phyloP scores from a whole-genome alignment of 2,329 filamentous ascomycete genomes.

The Colletotrichum navitas region DNA sequence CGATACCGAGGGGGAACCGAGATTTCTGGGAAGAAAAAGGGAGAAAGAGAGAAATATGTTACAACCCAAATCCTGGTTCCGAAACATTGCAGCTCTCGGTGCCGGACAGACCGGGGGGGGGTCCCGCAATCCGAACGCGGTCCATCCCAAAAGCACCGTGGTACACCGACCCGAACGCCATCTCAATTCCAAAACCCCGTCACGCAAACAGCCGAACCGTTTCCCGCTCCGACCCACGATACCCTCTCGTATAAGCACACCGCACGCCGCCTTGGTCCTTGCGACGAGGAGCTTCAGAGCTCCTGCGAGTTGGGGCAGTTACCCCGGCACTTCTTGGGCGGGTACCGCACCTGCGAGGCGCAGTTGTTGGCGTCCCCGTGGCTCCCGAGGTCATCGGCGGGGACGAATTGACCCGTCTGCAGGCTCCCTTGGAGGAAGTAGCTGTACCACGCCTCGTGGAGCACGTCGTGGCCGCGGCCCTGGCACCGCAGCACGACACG shows the following conservation, averaged over 20 bases:
- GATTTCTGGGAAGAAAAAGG: not conserved
- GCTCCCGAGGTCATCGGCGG: slow-evolving; percentile 53
- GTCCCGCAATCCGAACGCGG: not conserved
- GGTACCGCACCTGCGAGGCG: slow-evolving; percentile 54
- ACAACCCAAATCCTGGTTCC: not conserved
- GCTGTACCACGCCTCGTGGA: slow-evolving; percentile 67
- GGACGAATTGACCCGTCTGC: slow-evolving; percentile 63
- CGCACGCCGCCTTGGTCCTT: not conserved
- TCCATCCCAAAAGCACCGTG: not conserved
- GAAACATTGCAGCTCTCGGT: not conserved
- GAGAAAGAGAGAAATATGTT: not conserved
- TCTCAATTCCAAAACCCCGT: not conserved
- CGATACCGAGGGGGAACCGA: not conserved
- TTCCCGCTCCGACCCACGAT: not conserved
- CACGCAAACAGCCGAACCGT: not conserved
- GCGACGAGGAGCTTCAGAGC: slow-evolving; percentile 13
- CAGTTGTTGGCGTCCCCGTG: slow-evolving; percentile 57
- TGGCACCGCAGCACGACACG: slow-evolving; percentile 60
- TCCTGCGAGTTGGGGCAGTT: slow-evolving; percentile 38
- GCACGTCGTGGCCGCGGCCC: slow-evolving; percentile 52
- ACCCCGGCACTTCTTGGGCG: slow-evolving; percentile 53
- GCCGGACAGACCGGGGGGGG: not conserved
- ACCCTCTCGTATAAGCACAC: too few species aligned
- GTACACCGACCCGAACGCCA: slow-evolving; percentile 9
- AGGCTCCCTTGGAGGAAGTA: slow-evolving; percentile 66